These are phyloP conservation scores for Hypoxylon perforatum DNA, from an alignment of 495 filamentous ascomycete genomes.

Conservation along the genomic window DNA sequence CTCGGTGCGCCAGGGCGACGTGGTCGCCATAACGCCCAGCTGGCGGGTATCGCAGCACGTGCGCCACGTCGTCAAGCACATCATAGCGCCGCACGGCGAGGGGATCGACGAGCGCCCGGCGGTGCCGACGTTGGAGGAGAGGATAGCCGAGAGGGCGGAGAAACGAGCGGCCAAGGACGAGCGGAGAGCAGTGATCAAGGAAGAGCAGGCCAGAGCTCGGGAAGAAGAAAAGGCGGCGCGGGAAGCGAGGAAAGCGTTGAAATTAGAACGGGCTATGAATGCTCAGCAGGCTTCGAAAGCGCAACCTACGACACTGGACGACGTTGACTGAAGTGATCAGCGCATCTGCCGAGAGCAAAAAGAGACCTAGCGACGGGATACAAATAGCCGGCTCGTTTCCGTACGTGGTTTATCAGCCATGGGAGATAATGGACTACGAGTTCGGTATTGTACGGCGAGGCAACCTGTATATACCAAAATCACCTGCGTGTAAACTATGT, in stretches of 20 bases:
- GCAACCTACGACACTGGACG: conserved; percentile 10
- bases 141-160: conserved; percentile 58
- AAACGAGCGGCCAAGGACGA: conserved; percentile 63
- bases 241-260: neutral
- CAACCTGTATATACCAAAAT: conserved; percentile 40
- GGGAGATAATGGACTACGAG: conserved; percentile 5
- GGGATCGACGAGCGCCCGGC: conserved; percentile 71
- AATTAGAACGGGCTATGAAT: neutral
- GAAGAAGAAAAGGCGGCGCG: conserved; percentile 7
- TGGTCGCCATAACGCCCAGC: conserved; percentile 79
- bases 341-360: neutral
- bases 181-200: conserved; percentile 53
- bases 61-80: conserved; percentile 79
- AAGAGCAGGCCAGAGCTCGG: conserved; percentile 23
- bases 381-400: neutral
- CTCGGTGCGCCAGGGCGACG: conserved; percentile 79
- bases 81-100: conserved; percentile 77
- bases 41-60: conserved; percentile 72
- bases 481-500: conserved; percentile 41
- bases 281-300: neutral
- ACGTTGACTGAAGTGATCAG: conserved; percentile 32
- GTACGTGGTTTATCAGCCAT: neutral
- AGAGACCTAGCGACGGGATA: neutral
- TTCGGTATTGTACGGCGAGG: conserved; percentile 8
- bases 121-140: conserved; percentile 72